These are phyloP conservation scores for Incumbomyces delicatus DNA, from an alignment of 2,329 filamentous ascomycete genomes.

Conservation along the genomic window DNA sequence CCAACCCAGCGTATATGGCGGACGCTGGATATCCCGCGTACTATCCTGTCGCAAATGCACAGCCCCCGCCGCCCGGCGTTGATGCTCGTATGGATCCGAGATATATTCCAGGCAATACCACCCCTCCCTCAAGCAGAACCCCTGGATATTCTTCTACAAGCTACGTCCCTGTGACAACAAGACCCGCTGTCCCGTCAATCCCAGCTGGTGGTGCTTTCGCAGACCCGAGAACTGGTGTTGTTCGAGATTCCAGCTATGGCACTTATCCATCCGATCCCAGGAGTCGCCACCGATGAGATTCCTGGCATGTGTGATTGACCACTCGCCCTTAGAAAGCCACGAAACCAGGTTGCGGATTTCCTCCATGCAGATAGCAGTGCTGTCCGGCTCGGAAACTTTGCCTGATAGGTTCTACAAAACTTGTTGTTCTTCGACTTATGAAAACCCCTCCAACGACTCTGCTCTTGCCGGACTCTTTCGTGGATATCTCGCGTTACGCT, in stretches of 20 bases:
- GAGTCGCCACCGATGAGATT: conserved; percentile 1
- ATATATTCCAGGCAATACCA: conserved; percentile 11
- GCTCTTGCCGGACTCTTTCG: too few species aligned
- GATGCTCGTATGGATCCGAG: conserved; percentile 13
- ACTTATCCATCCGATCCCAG: conserved; percentile 3
- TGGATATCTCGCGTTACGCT: too few species aligned
- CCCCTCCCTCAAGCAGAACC: conserved; percentile 15
- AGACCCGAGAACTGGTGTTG: conserved; percentile 4
- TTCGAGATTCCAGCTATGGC: conserved; percentile 4
- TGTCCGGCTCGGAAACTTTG: too few species aligned
- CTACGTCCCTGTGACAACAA: conserved; percentile 13
- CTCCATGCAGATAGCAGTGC: too few species aligned
- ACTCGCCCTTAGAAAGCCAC: too few species aligned
- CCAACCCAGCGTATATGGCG: conserved; percentile 12
- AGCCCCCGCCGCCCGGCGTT: conserved; percentile 14
- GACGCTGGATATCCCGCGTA: conserved; percentile 15
- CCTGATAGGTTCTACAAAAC: too few species aligned
- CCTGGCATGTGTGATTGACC: background rate
- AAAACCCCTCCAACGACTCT: too few species aligned
- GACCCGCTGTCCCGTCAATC: conserved; percentile 10
- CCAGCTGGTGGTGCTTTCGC: background rate
- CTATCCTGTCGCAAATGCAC: conserved; percentile 14
- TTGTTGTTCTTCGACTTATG: too few species aligned
- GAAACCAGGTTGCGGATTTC: too few species aligned
- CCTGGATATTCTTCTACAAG: conserved; percentile 11